Base-by-base conservation (phyloP, 1,284 basidiomycete genomes). In the Ceraceosorus bombacis region DNA sequence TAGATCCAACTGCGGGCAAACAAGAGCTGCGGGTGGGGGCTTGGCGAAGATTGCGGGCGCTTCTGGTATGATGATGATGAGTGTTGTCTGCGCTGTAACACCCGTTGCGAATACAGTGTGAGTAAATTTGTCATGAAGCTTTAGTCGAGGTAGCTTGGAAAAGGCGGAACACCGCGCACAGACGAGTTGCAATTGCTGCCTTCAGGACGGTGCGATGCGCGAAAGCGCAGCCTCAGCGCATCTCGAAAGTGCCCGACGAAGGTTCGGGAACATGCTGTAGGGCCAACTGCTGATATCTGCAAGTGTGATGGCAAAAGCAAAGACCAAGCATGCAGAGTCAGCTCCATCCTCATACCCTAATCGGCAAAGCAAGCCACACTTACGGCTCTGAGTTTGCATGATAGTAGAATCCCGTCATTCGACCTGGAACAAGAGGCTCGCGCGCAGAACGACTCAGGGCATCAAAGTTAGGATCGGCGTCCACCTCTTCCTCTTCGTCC, bases 341-440 rank as follows among this genome's bases (percentile, higher is more conserved):
- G 6, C 7, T 6, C 38, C 6, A 8, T 6, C 50, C n/a, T 4
- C 37, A 27, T 27, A 27, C 27, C 27, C 27, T n/a, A 5, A 10
- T 27, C 7, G 4, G 48, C 43, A 15, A 15, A 46, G 43, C 43
- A 15, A 46, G 43, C 41, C 13, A 48, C 27, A 84, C 86, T 80
- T 74, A 90, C 85, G 88, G 88, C 71, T 90, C 88, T 58, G 86
- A 88, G 72, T 88, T 88, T 80, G 88, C 87, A 80, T 95, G 92
- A 80, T 89, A 95, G 80, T 95, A 96, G 79, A 90, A 94, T 37
- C 89, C 89, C 65, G 83, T 86, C 87, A 91, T 90, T 51, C 77
- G 73, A n/a, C 72, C 73, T 8, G 56, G 43, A 39, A 61, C 60
- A 15, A 52, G 48, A 10, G 12, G 6, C 3, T 36, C 53, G 17